Base-by-base conservation (phyloP, 345 rosid species). In the Rhizophora mangle region DNA sequence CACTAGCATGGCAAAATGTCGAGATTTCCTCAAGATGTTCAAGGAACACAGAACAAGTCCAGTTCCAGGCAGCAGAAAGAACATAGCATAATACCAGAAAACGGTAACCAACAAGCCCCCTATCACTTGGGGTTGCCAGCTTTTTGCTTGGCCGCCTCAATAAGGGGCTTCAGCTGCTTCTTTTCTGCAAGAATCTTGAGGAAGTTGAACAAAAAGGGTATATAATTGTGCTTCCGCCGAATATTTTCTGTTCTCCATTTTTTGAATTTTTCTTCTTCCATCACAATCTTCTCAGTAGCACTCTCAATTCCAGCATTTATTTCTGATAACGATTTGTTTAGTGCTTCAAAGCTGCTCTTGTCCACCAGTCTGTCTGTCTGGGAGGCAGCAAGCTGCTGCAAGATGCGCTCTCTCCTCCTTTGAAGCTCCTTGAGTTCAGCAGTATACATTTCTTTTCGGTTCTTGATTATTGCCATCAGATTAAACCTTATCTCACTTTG, bases 111-210 rank as follows among this genome's bases (percentile, higher is more conserved):
- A 5, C 18, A 13, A 3, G 19, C 49, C 18, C 49, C 32, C 55
- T 27, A 49, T 27, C 64, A 67, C 61, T 72, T 66, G 30, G 74
- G 49, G 31, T 46, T 81, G 80, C 84, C 81, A 20, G 86, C 79
- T 54, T 90, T 95, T 88, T 90, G 97, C 85, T 90, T 92, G 54
- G 99, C 99, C 77, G 92, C 92, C 87, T 95, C 99, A 24, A 92
- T 89, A 36, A 95, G 89, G 24, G 98, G 98, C 75, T 92, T 95
- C 87, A 95, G 78, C 83, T 95, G 99, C 90, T 92, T 95, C 92
- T 95, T 95, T 79, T 92, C 99, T 0, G 99, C 98, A 11, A 95
- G 98, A 80, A 92, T 86, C 82, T 95, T 95, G 55, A 95, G 94
- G 82, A 95, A 95, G 78, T 92, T 92, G 68, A 95, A 95, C 78